Evolutionary conservation across 257 asterid genomes (phyloP).

Genomic region (Prunella vulgaris): DNA sequence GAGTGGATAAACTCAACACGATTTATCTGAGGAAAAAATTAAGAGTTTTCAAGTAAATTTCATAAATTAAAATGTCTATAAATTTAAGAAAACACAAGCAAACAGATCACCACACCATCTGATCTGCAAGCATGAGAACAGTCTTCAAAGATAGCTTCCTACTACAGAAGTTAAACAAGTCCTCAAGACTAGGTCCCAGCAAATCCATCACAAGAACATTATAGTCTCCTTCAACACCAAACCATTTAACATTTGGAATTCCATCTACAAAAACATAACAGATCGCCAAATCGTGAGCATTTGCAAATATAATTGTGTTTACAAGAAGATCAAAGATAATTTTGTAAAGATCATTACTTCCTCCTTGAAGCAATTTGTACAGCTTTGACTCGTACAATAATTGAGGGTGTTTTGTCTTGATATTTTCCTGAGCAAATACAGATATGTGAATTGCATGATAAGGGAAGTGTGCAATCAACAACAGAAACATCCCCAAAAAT

Average conservation of each 20-base stretch:
- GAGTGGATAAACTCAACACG: slow-evolving; percentile 73
- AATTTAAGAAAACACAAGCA: slow-evolving; percentile 2
- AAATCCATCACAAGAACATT: slow-evolving; percentile 91
- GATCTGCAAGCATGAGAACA: slow-evolving; percentile 93
- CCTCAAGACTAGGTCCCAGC: slow-evolving; percentile 93
- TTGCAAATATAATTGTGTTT: background rate
- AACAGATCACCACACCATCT: slow-evolving; percentile 46
- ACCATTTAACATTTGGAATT: slow-evolving; percentile 76
- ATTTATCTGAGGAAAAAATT: slow-evolving; percentile 40
- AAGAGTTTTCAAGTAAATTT: background rate
- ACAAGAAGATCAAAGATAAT: slow-evolving; percentile 8
- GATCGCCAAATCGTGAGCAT: slow-evolving; percentile 7
- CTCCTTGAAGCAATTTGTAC: slow-evolving; percentile 80
- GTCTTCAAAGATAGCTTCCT: slow-evolving; percentile 83
- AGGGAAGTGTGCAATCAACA: background rate
- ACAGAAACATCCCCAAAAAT: background rate
- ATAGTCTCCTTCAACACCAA: slow-evolving; percentile 92
- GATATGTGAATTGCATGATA: slow-evolving; percentile 5
- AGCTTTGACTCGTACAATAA: slow-evolving; percentile 67
- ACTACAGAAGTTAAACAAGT: slow-evolving; percentile 82
- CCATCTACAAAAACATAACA: slow-evolving; percentile 50
- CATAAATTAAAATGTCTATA: background rate
- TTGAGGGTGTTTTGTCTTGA: slow-evolving; percentile 85
- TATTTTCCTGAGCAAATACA: slow-evolving; percentile 60
- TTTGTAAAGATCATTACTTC: slow-evolving; percentile 49